Evolutionary conservation across 2,329 filamentous ascomycete species (phyloP).

Genomic region (Hypoxylon sp.): DNA sequence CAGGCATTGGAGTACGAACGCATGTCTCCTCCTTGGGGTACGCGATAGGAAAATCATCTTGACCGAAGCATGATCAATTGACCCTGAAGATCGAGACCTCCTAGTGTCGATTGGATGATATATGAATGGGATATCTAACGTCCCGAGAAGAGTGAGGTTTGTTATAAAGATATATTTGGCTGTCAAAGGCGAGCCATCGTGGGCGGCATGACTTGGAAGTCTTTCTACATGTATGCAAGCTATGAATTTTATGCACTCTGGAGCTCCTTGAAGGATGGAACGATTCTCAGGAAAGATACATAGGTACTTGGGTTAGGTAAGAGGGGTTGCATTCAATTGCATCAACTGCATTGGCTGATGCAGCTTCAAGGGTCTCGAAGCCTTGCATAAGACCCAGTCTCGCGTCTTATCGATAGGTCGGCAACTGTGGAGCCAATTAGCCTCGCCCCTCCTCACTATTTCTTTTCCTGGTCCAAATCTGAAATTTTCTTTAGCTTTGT

Average conservation of each 20-base stretch:
- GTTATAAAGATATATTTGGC: background rate
- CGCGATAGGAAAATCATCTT: conserved; percentile 43
- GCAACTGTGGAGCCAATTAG: conserved; percentile 17
- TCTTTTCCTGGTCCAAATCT: conserved; percentile 37
- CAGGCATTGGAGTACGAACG: conserved; percentile 24
- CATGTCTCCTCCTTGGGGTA: conserved; percentile 28
- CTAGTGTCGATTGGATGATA: background rate
- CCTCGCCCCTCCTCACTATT: conserved; percentile 49
- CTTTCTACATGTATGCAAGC: too few relatives aligned
- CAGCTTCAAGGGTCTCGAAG: conserved; percentile 8
- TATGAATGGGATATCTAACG: background rate
- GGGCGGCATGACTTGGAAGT: background rate
- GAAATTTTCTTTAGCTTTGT: conserved; percentile 37
- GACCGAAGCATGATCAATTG: conserved; percentile 26
- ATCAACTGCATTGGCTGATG: background rate
- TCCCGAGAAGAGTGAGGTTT: background rate
- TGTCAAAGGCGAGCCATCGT: background rate
- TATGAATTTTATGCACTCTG: conserved; percentile 6
- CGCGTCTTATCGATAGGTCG: conserved; percentile 25
- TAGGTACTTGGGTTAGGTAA: conserved; percentile 23
- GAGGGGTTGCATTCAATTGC: too few relatives aligned
- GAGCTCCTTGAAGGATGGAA: background rate
- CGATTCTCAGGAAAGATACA: background rate
- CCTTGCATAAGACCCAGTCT: conserved; percentile 16
- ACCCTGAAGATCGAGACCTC: background rate